Conservation (phyloP, 2,329 filamentous ascomycete genomes). For the Rutstroemia sp. region DNA sequence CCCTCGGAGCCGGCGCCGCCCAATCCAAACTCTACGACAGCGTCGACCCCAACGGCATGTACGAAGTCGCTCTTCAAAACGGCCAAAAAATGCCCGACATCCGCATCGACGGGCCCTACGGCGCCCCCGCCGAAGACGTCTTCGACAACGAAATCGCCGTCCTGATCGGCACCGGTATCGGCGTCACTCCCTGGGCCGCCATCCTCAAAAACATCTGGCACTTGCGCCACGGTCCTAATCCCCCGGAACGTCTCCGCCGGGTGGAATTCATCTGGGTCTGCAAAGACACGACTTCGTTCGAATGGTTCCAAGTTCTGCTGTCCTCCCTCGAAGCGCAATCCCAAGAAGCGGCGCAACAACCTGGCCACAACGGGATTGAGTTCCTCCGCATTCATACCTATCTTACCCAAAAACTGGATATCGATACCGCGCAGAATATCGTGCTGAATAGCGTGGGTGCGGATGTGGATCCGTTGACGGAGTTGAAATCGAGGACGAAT, state of each 20-base stretch:
- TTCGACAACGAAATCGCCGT: constrained; percentile 89
- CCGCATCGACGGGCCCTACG: constrained; percentile 91
- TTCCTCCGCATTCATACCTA: constrained; percentile 98
- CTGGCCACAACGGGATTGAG: constrained; percentile 62
- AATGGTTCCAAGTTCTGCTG: constrained; percentile 96
- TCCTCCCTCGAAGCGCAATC: constrained; percentile 86
- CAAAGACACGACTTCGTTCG: constrained; percentile 90
- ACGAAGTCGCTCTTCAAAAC: constrained; percentile 90
- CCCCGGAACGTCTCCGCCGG: constrained; percentile 78
- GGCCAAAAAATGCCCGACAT: constrained; percentile 87
- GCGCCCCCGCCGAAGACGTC: constrained; percentile 93
- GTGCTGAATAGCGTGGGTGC: constrained; percentile 91
- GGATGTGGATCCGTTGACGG: constrained; percentile 82
- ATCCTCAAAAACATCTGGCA: constrained; percentile 99
- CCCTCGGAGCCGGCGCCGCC: constrained; percentile 81
- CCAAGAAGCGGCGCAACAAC: constrained; percentile 57
- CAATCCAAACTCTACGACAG: constrained; percentile 87
- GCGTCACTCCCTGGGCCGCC: constrained; percentile 78
- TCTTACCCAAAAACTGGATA: constrained; percentile 86
- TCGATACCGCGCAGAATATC: constrained; percentile 92
- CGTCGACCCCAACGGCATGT: constrained; percentile 92
- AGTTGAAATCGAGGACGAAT: constrained; percentile 83
- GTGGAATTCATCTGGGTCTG: constrained; percentile 99
- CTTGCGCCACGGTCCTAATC: constrained; percentile 81
- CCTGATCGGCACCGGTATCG: constrained; percentile 79